These are phyloP conservation scores for Toxoplasma gondii DNA, from an alignment of 169 alveolate species.

Conservation along the genomic window DNA sequence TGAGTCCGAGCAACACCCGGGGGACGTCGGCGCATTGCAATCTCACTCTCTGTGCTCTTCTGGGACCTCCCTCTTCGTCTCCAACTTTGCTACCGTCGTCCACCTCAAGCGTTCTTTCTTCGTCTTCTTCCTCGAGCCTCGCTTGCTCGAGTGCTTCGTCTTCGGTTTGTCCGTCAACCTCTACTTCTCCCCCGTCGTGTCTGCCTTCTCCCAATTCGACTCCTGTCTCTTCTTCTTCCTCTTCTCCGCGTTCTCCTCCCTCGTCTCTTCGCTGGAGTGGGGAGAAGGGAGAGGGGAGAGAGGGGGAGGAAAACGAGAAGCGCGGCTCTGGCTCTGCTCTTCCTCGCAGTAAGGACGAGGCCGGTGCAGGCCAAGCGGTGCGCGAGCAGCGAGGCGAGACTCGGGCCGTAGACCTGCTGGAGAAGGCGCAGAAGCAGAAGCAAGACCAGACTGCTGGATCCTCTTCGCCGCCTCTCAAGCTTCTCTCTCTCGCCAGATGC, in stretches of 20 bases:
- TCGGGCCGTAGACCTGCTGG: not conserved
- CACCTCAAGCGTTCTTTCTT: not conserved
- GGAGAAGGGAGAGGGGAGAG: no score
- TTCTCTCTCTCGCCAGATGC: slow-evolving; percentile 11
- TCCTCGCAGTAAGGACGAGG: not conserved
- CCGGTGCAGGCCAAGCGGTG: not conserved
- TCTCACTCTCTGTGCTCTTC: not conserved
- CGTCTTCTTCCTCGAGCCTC: no score
- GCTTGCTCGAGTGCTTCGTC: no score
- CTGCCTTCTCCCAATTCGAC: no score
- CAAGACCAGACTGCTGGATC: not conserved
- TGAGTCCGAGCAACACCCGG: not conserved
- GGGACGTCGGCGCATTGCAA: not conserved
- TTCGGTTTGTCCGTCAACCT: no score
- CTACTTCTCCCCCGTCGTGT: no score
- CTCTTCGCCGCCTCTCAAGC: slow-evolving; percentile 37
- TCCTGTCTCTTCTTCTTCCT: no score
- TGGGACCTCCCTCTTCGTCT: not conserved
- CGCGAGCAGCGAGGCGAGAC: not conserved
- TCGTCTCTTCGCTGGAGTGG: no score
- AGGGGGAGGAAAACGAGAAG: not conserved
- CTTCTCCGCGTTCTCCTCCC: no score
- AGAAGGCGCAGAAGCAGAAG: not conserved
- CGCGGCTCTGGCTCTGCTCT: not conserved
- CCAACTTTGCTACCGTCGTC: not conserved